Conservation (phyloP, 306 rosid genomes). For the Argentina anserina region DNA sequence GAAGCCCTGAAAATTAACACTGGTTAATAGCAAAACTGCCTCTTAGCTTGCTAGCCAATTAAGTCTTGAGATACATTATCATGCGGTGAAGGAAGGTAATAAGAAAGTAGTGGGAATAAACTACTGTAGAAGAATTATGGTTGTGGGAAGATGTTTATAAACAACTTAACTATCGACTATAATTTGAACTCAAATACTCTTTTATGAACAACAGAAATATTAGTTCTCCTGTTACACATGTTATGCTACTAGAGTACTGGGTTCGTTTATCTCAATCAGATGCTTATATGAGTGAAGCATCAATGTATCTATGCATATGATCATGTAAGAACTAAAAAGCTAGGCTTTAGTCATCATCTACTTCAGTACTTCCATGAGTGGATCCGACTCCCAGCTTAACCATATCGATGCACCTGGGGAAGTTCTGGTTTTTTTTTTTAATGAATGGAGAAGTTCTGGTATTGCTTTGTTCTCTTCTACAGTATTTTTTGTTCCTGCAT, state of each 20-base stretch:
- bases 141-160: not conserved
- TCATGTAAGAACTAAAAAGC: too few relatives aligned
- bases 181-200: not conserved
- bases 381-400: conserved; percentile 74
- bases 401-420: conserved; percentile 85
- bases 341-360: too few relatives aligned
- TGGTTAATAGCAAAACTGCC: too few relatives aligned
- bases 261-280: not conserved
- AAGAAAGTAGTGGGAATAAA: too few relatives aligned
- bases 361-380: too few relatives aligned
- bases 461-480: conserved; percentile 20
- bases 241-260: not conserved
- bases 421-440: too few relatives aligned
- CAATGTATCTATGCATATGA: not conserved
- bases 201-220: not conserved
- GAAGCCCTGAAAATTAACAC: too few relatives aligned
- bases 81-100: too few relatives aligned
- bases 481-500: not conserved
- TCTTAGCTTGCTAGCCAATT: too few relatives aligned
- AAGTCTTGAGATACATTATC: too few relatives aligned
- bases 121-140: too few relatives aligned
- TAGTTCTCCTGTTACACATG: not conserved
- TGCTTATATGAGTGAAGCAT: not conserved
- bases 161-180: not conserved
- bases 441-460: conserved; percentile 97